Base-by-base conservation (phyloP, 495 filamentous ascomycete species). In the Aspergillus ostianus region DNA sequence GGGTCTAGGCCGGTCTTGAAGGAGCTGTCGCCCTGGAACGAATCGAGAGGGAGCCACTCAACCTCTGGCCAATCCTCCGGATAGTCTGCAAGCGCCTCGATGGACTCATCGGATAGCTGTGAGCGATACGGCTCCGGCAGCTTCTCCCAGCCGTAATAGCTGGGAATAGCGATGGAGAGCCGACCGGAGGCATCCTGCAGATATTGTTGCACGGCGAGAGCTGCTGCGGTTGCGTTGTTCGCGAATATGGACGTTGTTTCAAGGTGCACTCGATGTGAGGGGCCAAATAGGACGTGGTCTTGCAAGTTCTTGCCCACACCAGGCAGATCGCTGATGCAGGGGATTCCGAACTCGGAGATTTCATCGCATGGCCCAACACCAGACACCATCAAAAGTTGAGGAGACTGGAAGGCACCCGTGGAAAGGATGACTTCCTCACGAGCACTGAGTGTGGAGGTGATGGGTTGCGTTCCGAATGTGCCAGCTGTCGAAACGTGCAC, bases 21-120 rank as follows among this genome's bases (percentile, higher is more conserved):
- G 13, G 62, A 47, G 18, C 62, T 58, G 51, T 66, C 26, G 15
- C 76, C 74, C 6, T 69, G 32, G 51, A 66, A 78, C 6, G 59
- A 68, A 9, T 20, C 23, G 15, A 68, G 30, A n/a, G 60, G 18
- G 27, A 82, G 29, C 59, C 77, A 83, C 23, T 85, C 81, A 9
- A 85, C 53, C 53, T 87, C 84, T 0, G 84, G 84, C 82, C 82
- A 85, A 65, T 86, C 83, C 0, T 56, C 57, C 0, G 82, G 78
- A 51, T 79, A 77, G 8, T 44, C 41, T 6, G 68, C 46, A 6
- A 84, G 72, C 46, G 64, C 64, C 13, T 23, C n/a, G 12, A 53
- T 29, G 13, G 64, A 47, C 2, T 45, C 17, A 0, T 32, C 45
- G 8, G 62, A 59, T 15, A 69, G 55, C 19, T 48, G 47, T 10